Percentiles rank a stretch among this genome's conserved stretches.
Evolutionary conservation across 192 early-diverging fungal species (phyloP).

Genomic region (Entrophospora sp.): DNA sequence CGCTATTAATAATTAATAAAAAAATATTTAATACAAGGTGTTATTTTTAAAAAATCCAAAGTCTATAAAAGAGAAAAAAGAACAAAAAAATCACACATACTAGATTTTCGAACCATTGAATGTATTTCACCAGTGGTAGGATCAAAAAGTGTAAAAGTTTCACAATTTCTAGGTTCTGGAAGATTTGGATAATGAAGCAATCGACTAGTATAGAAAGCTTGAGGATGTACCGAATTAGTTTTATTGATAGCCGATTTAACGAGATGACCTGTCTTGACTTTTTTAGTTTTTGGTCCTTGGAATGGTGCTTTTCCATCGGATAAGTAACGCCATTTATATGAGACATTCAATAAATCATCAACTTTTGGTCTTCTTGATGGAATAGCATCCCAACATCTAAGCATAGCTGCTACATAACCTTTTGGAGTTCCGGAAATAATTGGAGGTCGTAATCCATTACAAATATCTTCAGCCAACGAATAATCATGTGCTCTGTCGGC

Average conservation of each 20-base stretch:
- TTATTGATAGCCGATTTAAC: not conserved
- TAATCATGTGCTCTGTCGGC: constrained; percentile 23
- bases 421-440: constrained; percentile 28
- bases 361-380: constrained; percentile 22
- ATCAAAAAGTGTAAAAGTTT: not conserved
- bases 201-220: constrained; percentile 4
- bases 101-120: not conserved
- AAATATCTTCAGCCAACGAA: constrained; percentile 18
- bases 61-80: not conserved
- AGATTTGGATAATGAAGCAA: not conserved
- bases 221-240: not conserved
- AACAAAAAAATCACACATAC: not conserved
- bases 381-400: constrained; percentile 31
- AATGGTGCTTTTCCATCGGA: constrained; percentile 6
- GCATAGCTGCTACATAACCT: constrained; percentile 24
- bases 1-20: not conserved
- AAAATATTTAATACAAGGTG: not conserved
- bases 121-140: not conserved
- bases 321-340: constrained; percentile 18
- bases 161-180: not conserved
- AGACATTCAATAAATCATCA: constrained; percentile 21
- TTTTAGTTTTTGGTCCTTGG: not conserved
- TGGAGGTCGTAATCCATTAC: constrained; percentile 24
- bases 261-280: not conserved
- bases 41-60: not conserved